Base-by-base conservation (phyloP, 352 stramenopile species). In the Pythium chondricola region DNA sequence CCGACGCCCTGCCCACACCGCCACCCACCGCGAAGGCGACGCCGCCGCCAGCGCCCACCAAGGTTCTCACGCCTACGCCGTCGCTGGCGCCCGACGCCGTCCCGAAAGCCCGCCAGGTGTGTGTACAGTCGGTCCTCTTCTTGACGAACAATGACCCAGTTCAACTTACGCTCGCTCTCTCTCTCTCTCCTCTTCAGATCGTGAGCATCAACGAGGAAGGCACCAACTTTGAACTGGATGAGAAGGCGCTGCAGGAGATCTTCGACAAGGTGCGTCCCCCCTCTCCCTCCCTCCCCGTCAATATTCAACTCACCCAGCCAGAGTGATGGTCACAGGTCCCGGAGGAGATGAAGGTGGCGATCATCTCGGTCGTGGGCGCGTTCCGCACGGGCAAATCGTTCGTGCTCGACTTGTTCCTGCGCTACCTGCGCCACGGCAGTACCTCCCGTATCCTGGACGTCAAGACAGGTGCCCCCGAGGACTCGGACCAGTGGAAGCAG, bases 311-410 rank as follows among this genome's bases (percentile, higher is more conserved):
- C n/a, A n/a, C n/a, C n/a, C n/a, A n/a, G n/a, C n/a, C n/a, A n/a
- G n/a, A n/a, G n/a, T n/a, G n/a, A n/a, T n/a, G n/a, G n/a, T n/a
- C n/a, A n/a, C n/a, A 84, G 66, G 69, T 78, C 24, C 95, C 88
- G 10, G 74, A 84, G 37, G 86, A 93, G 48, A 98, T 96, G 83
- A 98, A 98, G 68, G 95, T 99, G 9, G 74, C 93, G 18, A 97
- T 99, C 29, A 85, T 99, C 30, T 98, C 88, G 31, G 96, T 99
- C 10, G 96, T 99, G 1, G 97, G 97, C 35, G 96, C 95, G 6
- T 99, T 99, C 74, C 88, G 97, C 42, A 99, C 96, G 24, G 97
- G 97, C 44, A 99, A 99, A 62, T 97, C 80, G 24, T 99, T 99
- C 69, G 77, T 99, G 27, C 68, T 99, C 31, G 97, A 96, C 59